These are phyloP conservation scores for Pleurotus giganteus DNA, from an alignment of 768 basidiomycete genomes.

Conservation along the genomic window DNA sequence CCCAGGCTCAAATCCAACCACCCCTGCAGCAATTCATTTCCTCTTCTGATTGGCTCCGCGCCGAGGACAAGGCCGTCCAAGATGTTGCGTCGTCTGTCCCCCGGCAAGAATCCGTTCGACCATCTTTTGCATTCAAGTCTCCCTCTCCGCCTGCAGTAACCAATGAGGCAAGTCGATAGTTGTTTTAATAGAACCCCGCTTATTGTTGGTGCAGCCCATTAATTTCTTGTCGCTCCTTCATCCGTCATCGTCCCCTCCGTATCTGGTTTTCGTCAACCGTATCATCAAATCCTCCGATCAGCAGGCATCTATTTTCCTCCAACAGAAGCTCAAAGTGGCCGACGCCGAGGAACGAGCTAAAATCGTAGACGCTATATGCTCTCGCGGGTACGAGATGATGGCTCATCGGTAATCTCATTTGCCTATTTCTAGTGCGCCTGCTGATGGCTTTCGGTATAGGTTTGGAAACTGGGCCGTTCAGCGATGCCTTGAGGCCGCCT, in stretches of 20 bases:
- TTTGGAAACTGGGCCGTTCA: slow-evolving; percentile 94
- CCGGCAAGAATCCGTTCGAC: slow-evolving; percentile 26
- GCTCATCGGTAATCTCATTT: slow-evolving; percentile 59
- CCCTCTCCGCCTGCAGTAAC: slow-evolving; percentile 18
- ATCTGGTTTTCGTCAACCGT: slow-evolving; percentile 75
- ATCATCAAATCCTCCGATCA: slow-evolving; percentile 91
- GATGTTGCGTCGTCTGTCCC: slow-evolving; percentile 25
- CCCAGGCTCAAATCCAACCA: slow-evolving; percentile 21
- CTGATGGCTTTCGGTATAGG: slow-evolving; percentile 31
- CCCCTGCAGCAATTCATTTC: slow-evolving; percentile 12
- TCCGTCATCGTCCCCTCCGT: slow-evolving; percentile 82
- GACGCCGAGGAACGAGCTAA: slow-evolving; percentile 73
- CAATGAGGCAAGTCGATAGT: slow-evolving; percentile 47
- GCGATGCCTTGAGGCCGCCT: slow-evolving; percentile 79
- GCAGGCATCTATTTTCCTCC: slow-evolving; percentile 86
- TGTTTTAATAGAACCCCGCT: slow-evolving; percentile 8
- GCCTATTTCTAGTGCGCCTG: slow-evolving; percentile 6
- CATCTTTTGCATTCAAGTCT: slow-evolving; percentile 28
- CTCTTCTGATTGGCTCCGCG: slow-evolving; percentile 41
- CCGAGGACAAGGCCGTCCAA: slow-evolving; percentile 29
- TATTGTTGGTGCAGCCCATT: slow-evolving; percentile 58
- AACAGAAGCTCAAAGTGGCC: slow-evolving; percentile 88
- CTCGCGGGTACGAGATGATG: slow-evolving; percentile 90
- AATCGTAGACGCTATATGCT: slow-evolving; percentile 85
- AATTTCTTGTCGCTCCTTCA: slow-evolving; percentile 86